phyloP scores from a whole-genome alignment of 164 flowering plant species.

The Akebia trifoliata region DNA sequence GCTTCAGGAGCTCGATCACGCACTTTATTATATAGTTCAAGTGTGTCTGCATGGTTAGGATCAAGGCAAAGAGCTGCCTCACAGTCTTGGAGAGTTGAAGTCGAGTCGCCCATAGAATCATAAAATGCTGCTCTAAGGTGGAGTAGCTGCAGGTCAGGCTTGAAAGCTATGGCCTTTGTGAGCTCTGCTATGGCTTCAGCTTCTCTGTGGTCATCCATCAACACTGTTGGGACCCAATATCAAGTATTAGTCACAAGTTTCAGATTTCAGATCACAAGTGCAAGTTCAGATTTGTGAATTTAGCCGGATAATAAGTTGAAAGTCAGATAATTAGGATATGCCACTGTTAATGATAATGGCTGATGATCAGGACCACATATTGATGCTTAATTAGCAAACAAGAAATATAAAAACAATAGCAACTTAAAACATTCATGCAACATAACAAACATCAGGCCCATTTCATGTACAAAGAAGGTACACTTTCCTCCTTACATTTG shows the following conservation, averaged over 20 bases:
- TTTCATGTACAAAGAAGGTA: too few species aligned
- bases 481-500: too few species aligned
- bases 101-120: constrained; percentile 61
- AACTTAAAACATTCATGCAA: too few species aligned
- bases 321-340: too few species aligned
- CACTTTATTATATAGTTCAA: constrained; percentile 51
- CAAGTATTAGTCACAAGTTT: constrained; percentile 9
- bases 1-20: constrained; percentile 26
- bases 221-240: constrained; percentile 36
- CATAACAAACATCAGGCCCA: too few species aligned
- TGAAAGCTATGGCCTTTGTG: constrained; percentile 66
- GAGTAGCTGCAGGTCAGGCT: constrained; percentile 75
- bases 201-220: constrained; percentile 94
- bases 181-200: constrained; percentile 80
- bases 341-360: too few species aligned
- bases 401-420: too few species aligned
- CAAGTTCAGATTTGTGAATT: too few species aligned
- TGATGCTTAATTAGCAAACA: too few species aligned
- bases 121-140: constrained; percentile 90
- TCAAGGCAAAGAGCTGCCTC: constrained; percentile 91
- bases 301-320: too few species aligned
- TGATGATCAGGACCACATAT: too few species aligned
- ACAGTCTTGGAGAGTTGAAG: constrained; percentile 58
- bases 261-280: too few species aligned
- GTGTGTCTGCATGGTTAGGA: constrained; percentile 55